Conservation (phyloP, 2,329 filamentous ascomycete species). For the Fusarium longipes region DNA sequence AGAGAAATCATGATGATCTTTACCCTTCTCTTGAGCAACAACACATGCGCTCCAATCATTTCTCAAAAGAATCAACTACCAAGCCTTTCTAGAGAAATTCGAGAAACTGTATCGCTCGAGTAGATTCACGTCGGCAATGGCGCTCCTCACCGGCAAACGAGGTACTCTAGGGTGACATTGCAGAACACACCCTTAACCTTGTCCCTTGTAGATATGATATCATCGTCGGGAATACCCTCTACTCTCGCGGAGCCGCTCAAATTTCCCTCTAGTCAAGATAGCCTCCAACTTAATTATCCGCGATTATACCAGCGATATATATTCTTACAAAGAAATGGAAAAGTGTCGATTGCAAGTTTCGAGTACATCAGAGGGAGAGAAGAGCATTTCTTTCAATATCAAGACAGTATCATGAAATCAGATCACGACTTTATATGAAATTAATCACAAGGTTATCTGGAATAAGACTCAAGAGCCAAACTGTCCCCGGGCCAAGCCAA, state of each 20-base stretch:
- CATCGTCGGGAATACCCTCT: conserved; percentile 25
- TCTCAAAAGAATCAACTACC: background rate
- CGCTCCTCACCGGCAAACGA: conserved; percentile 6
- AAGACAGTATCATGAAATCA: background rate
- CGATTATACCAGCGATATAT: background rate
- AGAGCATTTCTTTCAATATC: background rate
- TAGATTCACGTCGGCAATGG: conserved; percentile 13
- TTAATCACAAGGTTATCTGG: background rate
- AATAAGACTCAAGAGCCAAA: background rate
- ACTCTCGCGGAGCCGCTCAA: conserved; percentile 16
- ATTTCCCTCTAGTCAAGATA: background rate
- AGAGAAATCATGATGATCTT: conserved; percentile 20
- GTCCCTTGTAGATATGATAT: conserved; percentile 25
- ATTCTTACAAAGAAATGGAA: background rate
- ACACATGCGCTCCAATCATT: conserved; percentile 44
- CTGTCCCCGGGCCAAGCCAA: background rate
- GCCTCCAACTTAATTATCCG: background rate
- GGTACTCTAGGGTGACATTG: conserved; percentile 13
- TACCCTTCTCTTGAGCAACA: conserved; percentile 3
- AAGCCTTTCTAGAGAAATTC: conserved; percentile 14
- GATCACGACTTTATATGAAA: too few species aligned
- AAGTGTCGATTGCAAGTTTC: too few species aligned
- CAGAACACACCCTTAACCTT: conserved; percentile 1
- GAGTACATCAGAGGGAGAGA: background rate
- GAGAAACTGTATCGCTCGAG: conserved; percentile 6